phyloP scores from a whole-genome alignment of 2,329 filamentous ascomycete genomes.

The Epichloe festucae region DNA sequence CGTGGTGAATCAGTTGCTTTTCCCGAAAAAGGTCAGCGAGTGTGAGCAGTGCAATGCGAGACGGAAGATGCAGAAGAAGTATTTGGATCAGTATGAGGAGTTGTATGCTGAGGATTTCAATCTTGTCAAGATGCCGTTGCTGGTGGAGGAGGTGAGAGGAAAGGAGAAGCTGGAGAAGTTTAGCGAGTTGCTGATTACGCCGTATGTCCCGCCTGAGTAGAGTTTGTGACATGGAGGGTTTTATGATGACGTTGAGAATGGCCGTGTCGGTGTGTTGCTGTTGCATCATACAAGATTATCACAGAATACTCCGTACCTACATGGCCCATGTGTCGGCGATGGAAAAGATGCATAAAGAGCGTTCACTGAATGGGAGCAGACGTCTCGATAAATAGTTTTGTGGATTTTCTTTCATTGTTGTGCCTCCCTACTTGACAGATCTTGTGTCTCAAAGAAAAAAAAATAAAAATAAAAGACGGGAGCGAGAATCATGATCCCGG shows the following conservation, averaged over 20 bases:
- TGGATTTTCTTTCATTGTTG: neutral
- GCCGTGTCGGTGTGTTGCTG: neutral
- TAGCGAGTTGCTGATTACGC: constrained; percentile 69
- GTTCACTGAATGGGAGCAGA: neutral
- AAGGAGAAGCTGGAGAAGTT: constrained; percentile 90
- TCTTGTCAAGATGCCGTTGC: constrained; percentile 92
- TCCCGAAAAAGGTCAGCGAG: constrained; percentile 69
- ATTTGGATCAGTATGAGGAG: constrained; percentile 96
- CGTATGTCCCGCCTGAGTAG: constrained; percentile 54
- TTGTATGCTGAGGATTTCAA: constrained; percentile 94
- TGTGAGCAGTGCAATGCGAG: constrained; percentile 94
- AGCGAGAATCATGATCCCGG: neutral
- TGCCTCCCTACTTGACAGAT: neutral
- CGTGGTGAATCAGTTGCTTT: constrained; percentile 94
- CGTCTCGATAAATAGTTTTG: neutral
- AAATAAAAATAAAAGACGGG: neutral
- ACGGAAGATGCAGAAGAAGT: constrained; percentile 98
- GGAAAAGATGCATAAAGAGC: too few relatives aligned
- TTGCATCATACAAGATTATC: neutral
- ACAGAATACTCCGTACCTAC: too few relatives aligned
- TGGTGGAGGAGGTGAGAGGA: constrained; percentile 90
- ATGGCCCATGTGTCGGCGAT: too few relatives aligned
- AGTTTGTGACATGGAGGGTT: constrained; percentile 3
- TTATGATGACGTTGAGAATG: neutral
- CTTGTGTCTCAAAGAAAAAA: neutral